Conservation (phyloP, 495 filamentous ascomycete species). For the Neurospora discreta region DNA sequence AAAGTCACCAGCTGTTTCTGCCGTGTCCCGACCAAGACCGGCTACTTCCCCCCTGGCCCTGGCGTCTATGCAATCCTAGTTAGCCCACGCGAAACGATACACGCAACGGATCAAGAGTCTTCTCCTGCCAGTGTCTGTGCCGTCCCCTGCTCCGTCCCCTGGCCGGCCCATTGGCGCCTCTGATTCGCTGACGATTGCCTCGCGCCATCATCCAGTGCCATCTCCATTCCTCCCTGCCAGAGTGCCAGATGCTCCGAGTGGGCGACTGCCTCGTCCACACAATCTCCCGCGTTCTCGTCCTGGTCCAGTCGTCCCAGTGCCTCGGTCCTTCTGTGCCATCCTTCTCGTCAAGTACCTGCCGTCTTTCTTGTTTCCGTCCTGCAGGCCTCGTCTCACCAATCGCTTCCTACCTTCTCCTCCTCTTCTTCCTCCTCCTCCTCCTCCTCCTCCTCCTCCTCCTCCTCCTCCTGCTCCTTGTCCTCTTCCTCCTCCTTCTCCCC, state of each 20-base stretch:
- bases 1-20: not conserved
- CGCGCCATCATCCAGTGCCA: not conserved
- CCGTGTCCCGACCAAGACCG: conserved; percentile 12
- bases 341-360: conserved; percentile 1
- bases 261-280: conserved; percentile 8
- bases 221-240: conserved; percentile 9
- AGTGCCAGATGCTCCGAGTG: not conserved
- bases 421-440: conserved; percentile 1
- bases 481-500: conserved; percentile 1
- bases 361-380: conserved; percentile 1
- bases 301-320: conserved; percentile 4
- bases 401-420: conserved; percentile 1
- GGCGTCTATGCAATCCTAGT: conserved; percentile 7
- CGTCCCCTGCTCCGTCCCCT: conserved; percentile 1
- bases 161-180: conserved; percentile 11
- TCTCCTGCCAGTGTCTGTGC: not conserved
- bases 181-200: conserved; percentile 17
- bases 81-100: conserved; percentile 12
- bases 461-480: conserved; percentile 2
- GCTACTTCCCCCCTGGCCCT: conserved; percentile 10
- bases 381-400: conserved; percentile 1
- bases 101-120: conserved; percentile 7
- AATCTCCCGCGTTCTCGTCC: conserved; percentile 12
- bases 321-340: conserved; percentile 5
- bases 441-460: conserved; percentile 1